Conservation (phyloP, 306 rosid species). For the Purshia tridentata region DNA sequence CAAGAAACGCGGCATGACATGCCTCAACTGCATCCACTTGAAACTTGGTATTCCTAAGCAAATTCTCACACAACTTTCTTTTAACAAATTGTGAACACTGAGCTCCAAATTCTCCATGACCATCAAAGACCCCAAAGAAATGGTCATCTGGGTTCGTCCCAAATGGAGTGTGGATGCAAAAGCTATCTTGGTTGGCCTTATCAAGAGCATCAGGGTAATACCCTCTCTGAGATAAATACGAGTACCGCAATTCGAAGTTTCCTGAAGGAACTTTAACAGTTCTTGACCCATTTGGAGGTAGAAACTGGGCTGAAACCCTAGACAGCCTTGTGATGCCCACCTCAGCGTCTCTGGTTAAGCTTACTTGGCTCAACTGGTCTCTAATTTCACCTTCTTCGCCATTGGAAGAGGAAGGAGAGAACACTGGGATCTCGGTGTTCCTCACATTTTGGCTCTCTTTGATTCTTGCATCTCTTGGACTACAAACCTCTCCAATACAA, state of each 20-base stretch:
- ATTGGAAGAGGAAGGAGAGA: conserved; percentile 47
- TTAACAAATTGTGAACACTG: conserved; percentile 89
- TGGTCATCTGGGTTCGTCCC: conserved; percentile 74
- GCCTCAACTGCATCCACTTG: conserved; percentile 77
- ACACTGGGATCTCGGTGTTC: conserved; percentile 29
- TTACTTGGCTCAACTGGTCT: conserved; percentile 50
- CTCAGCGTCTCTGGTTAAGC: conserved; percentile 63
- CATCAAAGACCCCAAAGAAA: conserved; percentile 94
- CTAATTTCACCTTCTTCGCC: conserved; percentile 43
- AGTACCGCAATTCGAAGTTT: conserved; percentile 63
- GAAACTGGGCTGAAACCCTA: conserved; percentile 91
- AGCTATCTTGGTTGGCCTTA: conserved; percentile 96
- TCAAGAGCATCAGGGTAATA: conserved; percentile 97
- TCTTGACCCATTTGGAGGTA: conserved; percentile 87
- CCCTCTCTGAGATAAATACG: conserved; percentile 85
- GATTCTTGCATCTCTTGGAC: conserved; percentile 42
- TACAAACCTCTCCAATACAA: conserved; percentile 67
- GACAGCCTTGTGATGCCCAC: conserved; percentile 72
- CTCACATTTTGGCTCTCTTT: conserved; percentile 43
- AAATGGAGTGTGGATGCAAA: conserved; percentile 87
- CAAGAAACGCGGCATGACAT: conserved; percentile 61
- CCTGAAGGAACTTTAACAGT: conserved; percentile 55
- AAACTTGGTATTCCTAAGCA: conserved; percentile 60
- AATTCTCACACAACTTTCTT: conserved; percentile 81
- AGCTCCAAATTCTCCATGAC: conserved; percentile 91